Conservation (phyloP, 768 basidiomycete genomes). For the Podaxis sp. region DNA sequence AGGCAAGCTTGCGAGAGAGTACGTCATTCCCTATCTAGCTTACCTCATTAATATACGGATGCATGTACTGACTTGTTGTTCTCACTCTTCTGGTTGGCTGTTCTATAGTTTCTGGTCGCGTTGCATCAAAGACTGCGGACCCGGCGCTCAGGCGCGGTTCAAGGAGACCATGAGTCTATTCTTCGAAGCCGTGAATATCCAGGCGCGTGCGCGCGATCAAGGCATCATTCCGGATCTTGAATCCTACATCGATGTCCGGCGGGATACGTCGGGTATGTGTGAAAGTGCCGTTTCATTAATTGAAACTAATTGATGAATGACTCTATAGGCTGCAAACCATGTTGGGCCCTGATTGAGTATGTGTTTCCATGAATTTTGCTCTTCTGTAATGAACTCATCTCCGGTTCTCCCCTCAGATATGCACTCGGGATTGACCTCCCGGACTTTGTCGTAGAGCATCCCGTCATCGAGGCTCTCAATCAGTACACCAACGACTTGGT, state of each 20-base stretch:
- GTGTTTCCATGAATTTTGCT: constrained; percentile 18
- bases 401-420: constrained; percentile 38
- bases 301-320: not conserved
- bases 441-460: constrained; percentile 67
- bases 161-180: constrained; percentile 67
- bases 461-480: constrained; percentile 57
- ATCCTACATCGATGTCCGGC: constrained; percentile 67
- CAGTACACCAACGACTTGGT: constrained; percentile 76
- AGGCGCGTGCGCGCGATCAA: constrained; percentile 56
- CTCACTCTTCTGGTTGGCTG: constrained; percentile 3
- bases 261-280: constrained; percentile 66
- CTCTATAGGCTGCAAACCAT: constrained; percentile 59
- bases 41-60: not conserved
- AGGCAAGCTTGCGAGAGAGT: constrained; percentile 71
- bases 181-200: constrained; percentile 66
- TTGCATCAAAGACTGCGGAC: constrained; percentile 53
- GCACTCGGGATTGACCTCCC: constrained; percentile 69
- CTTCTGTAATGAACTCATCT: constrained; percentile 6
- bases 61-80: not conserved
- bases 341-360: constrained; percentile 75
- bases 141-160: constrained; percentile 66
- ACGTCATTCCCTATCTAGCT: constrained; percentile 26
- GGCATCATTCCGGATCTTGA: constrained; percentile 65
- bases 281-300: not conserved
- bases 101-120: constrained; percentile 64